phyloP scores from a whole-genome alignment of 2,329 filamentous ascomycete genomes.

The Ascochyta viciae-villosae region DNA sequence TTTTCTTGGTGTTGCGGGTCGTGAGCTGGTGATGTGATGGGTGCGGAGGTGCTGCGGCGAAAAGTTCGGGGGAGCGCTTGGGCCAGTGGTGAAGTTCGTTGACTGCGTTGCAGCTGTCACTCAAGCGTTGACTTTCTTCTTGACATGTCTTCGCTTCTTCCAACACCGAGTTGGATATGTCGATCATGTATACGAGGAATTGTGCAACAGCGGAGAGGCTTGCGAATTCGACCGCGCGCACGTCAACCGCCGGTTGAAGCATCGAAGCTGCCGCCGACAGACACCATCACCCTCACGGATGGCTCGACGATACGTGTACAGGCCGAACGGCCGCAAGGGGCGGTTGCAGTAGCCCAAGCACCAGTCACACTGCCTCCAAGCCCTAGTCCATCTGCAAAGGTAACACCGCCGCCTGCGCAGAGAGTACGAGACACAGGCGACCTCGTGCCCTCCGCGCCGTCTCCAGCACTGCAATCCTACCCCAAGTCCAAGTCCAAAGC shows the following conservation, averaged over 20 bases:
- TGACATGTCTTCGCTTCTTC: slow-evolving; percentile 4
- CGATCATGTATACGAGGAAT: background rate
- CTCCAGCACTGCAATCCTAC: slow-evolving; percentile 10
- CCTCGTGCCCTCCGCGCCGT: slow-evolving; percentile 27
- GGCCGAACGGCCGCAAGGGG: background rate
- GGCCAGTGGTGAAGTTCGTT: background rate
- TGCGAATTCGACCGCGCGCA: slow-evolving; percentile 10
- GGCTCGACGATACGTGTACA: slow-evolving; percentile 12
- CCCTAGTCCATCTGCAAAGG: background rate
- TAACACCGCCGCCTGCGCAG: background rate
- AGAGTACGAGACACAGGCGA: background rate
- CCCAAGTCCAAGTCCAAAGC: slow-evolving; percentile 1
- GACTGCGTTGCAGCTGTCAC: background rate
- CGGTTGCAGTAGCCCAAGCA: background rate
- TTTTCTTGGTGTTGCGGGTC: background rate
- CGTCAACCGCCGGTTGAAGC: slow-evolving; percentile 2
- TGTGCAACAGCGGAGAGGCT: slow-evolving; percentile 1
- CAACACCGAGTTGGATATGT: slow-evolving; percentile 6
- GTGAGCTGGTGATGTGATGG: background rate
- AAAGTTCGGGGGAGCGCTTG: slow-evolving; percentile 16
- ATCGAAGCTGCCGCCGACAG: background rate
- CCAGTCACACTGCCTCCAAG: background rate
- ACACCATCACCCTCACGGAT: slow-evolving; percentile 15
- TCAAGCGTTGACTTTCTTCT: too few relatives aligned
- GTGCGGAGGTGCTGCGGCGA: slow-evolving; percentile 14